A percentile compares a stretch with the other conserved stretches of the same genome.
phyloP scores from a whole-genome alignment of 2,329 filamentous ascomycete genomes.

The Chalaropsis thielavioides region DNA sequence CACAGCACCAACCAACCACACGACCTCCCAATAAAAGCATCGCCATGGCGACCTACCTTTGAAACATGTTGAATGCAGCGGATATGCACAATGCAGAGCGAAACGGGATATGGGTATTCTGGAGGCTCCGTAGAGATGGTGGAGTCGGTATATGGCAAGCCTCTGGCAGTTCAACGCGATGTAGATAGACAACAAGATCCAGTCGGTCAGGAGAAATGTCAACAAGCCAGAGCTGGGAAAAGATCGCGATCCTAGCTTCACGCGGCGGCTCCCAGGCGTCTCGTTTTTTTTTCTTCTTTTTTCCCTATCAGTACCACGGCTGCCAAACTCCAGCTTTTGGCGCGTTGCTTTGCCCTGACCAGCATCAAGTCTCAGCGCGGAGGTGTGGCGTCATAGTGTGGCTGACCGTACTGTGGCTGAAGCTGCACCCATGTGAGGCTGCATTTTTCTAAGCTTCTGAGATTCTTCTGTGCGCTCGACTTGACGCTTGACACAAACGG shows the following conservation, averaged over 20 bases:
- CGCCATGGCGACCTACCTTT: not conserved
- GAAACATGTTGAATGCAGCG: not conserved
- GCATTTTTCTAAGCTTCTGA: not conserved
- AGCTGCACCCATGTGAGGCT: conserved; percentile 1
- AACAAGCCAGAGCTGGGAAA: not conserved
- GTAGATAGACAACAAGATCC: not conserved
- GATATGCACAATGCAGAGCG: not conserved
- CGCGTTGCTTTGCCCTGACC: conserved; percentile 1
- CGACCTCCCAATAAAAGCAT: not conserved
- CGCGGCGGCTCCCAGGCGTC: not conserved
- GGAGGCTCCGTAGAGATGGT: not conserved
- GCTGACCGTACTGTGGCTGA: conserved; percentile 15
- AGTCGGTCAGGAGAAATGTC: too few relatives aligned
- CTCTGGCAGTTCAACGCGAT: not conserved
- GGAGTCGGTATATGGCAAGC: not conserved
- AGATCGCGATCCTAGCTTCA: conserved; percentile 9
- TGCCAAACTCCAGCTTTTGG: conserved; percentile 6
- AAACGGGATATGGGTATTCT: too few relatives aligned
- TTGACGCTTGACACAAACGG: not conserved
- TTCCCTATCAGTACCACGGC: conserved; percentile 12
- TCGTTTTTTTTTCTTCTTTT: conserved; percentile 9
- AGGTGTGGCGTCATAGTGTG: conserved; percentile 13
- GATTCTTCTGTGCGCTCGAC: not conserved
- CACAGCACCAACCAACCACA: not conserved
- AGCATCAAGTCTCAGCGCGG: not conserved